These are phyloP conservation scores for Sarocladium strictum DNA, from an alignment of 2,329 filamentous ascomycete genomes.

Conservation along the genomic window DNA sequence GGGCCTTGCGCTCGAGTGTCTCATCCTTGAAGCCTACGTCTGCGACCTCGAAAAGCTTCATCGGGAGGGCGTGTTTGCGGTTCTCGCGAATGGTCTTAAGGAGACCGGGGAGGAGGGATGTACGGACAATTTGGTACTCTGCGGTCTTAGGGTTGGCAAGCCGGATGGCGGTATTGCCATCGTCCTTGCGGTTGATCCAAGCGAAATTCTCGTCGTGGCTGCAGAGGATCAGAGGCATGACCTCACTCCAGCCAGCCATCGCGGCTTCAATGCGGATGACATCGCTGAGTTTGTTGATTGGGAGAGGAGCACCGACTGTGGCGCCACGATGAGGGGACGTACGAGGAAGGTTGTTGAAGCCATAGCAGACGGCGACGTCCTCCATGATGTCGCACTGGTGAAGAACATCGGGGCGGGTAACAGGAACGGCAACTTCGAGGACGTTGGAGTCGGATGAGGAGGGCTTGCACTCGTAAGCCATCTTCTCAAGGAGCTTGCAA, in stretches of 20 bases:
- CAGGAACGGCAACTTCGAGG: constrained; percentile 75
- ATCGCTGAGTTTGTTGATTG: constrained; percentile 91
- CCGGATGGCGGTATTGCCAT: constrained; percentile 74
- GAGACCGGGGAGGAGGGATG: constrained; percentile 76
- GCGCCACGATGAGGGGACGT: constrained; percentile 80
- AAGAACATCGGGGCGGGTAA: constrained; percentile 88
- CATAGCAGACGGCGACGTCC: constrained; percentile 92
- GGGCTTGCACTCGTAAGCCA: constrained; percentile 79
- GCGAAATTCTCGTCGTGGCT: constrained; percentile 97
- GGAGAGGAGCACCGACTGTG: constrained; percentile 78
- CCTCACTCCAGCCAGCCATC: constrained; percentile 94
- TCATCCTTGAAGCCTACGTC: constrained; percentile 91
- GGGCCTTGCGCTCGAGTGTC: constrained; percentile 72
- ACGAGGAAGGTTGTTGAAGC: constrained; percentile 92
- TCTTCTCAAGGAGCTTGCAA: constrained; percentile 75
- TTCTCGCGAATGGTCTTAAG: constrained; percentile 94
- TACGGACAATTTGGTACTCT: constrained; percentile 91
- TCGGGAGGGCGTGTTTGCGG: constrained; percentile 79
- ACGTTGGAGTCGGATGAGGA: constrained; percentile 64
- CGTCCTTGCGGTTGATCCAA: constrained; percentile 86
- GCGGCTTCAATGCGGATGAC: constrained; percentile 85
- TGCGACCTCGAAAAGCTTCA: constrained; percentile 87
- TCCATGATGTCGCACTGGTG: constrained; percentile 99
- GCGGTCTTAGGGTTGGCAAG: constrained; percentile 89
- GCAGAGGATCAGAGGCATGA: constrained; percentile 93